Percentiles rank a stretch among this genome's conserved stretches.
These are phyloP conservation scores for Tephrocybe sp. DNA, from an alignment of 768 basidiomycete species.

Conservation along the genomic window DNA sequence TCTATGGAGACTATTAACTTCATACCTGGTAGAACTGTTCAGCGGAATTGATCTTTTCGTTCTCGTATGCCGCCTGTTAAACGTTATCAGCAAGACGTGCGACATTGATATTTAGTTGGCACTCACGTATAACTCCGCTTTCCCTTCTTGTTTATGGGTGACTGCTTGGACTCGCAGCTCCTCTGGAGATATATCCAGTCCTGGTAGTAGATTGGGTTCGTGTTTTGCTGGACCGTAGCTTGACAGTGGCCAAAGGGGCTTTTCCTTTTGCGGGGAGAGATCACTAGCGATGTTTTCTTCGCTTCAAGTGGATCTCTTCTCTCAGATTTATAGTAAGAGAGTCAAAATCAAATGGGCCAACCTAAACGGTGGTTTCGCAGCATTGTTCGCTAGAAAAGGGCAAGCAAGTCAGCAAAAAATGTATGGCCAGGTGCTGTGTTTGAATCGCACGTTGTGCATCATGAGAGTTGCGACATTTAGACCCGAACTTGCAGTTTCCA, in stretches of 20 bases:
- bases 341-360: not conserved
- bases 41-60: conserved; percentile 51
- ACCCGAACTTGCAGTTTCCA: conserved; percentile 67
- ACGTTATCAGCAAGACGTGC: not conserved
- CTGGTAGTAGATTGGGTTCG: conserved; percentile 64
- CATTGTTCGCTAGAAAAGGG: conserved; percentile 13
- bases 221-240: conserved; percentile 77
- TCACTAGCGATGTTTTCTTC: conserved; percentile 64
- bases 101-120: not conserved
- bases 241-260: conserved; percentile 78
- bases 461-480: conserved; percentile 57
- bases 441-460: conserved; percentile 26
- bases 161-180: conserved; percentile 73
- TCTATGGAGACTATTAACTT: not conserved
- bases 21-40: conserved; percentile 43
- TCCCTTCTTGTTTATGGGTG: conserved; percentile 53
- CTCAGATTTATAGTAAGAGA: not conserved
- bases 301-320: conserved; percentile 35
- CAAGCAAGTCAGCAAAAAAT: too few relatives aligned
- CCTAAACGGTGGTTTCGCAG: conserved; percentile 31
- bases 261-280: conserved; percentile 57
- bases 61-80: conserved; percentile 56
- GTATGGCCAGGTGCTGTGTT: not conserved
- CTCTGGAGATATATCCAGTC: conserved; percentile 74
- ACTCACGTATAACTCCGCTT: conserved; percentile 68